Percentiles rank a stretch among this genome's conserved stretches.
These are phyloP conservation scores for Leccinum boreale DNA, from an alignment of 768 basidiomycete genomes.

Conservation along the genomic window DNA sequence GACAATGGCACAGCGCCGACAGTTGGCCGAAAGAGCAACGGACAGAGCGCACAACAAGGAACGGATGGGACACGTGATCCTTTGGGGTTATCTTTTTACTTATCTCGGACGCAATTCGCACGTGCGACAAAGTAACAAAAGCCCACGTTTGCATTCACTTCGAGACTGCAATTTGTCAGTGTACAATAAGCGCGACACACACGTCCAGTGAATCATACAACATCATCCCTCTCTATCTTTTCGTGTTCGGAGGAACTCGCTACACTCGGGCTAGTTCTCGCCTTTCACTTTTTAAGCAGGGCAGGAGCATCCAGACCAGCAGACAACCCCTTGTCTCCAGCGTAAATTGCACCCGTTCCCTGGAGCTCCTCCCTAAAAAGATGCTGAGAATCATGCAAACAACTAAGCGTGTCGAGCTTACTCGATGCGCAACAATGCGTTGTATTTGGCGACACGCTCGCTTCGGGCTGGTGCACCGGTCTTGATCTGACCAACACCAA, in stretches of 20 bases:
- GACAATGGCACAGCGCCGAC: conserved; percentile 1
- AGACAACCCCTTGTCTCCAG: conserved; percentile 77
- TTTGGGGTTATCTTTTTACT: conserved; percentile 10
- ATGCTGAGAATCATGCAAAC: background rate
- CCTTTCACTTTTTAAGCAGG: conserved; percentile 58
- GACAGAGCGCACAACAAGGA: conserved; percentile 8
- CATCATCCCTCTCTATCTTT: conserved; percentile 7
- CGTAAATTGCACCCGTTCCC: conserved; percentile 63
- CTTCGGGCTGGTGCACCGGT: conserved; percentile 95
- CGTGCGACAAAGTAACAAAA: conserved; percentile 5
- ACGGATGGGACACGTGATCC: conserved; percentile 14
- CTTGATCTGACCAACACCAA: conserved; percentile 94
- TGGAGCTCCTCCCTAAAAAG: conserved; percentile 66
- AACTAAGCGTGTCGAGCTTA: conserved; percentile 37
- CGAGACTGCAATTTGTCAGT: conserved; percentile 20
- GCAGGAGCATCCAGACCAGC: conserved; percentile 71
- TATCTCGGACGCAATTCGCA: conserved; percentile 15
- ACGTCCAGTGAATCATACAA: conserved; percentile 30
- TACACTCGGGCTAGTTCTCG: conserved; percentile 1
- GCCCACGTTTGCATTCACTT: conserved; percentile 15
- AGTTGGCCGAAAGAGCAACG: background rate
- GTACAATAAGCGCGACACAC: conserved; percentile 21
- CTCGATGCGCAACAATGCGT: conserved; percentile 86
- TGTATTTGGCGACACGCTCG: conserved; percentile 97
- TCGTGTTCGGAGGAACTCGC: conserved; percentile 5